Evolutionary conservation across 805 yeast species (phyloP), one percentile per base, ranked within the genome.

Genomic region (Cyberlindnera xishuangbannaensis): DNA sequence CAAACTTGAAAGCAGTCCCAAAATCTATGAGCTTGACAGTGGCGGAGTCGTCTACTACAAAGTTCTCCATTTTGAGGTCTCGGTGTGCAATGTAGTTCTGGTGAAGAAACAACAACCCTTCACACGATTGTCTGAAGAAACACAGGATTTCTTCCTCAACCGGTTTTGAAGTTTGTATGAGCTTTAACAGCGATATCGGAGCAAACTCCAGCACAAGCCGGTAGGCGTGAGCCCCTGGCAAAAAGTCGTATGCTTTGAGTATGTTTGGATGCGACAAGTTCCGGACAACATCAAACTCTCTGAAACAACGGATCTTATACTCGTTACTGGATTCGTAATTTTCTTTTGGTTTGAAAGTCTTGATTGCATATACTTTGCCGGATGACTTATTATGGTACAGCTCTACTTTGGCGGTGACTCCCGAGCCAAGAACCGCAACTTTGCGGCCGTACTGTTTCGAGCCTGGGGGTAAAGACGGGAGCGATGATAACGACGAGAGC

Each of bases 11-110:
- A 0, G 97, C 92, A 6, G 92, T 77, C 7, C 97, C 97, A 58
- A 88, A 90, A 60, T 90, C 97, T 37, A 90, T 84, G 33, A 90
- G 56, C 59, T 90, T 90, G 29, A 90, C 65, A 6, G 81, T 70
- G 1, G 96, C 97, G 10, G 71, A 55, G 4, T 59, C 60, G 26
- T 73, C 75, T 18, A 90, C 83, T 23, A 87, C 95, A 50, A 96
- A 80, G 56, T 90, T 90, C 57, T 90, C 97, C 32, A 90, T 69
- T 55, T 90, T 90, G 39, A 90, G 64, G 53, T 90, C 97, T 21
- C 97, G 71, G 59, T 90, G 97, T 1, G 96, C 92, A 28, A 90
- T 66, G 2, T 92, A 94, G 57, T 76, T 66, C 1, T 59, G 48
- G 29, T 90, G 97, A 34, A 90, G 57, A 57, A 80, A 84, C 5